A percentile compares a stretch with the other conserved stretches of the same genome.
These are phyloP conservation scores for Pezicula radicicola DNA, from an alignment of 2,329 filamentous ascomycete genomes.

Conservation along the genomic window DNA sequence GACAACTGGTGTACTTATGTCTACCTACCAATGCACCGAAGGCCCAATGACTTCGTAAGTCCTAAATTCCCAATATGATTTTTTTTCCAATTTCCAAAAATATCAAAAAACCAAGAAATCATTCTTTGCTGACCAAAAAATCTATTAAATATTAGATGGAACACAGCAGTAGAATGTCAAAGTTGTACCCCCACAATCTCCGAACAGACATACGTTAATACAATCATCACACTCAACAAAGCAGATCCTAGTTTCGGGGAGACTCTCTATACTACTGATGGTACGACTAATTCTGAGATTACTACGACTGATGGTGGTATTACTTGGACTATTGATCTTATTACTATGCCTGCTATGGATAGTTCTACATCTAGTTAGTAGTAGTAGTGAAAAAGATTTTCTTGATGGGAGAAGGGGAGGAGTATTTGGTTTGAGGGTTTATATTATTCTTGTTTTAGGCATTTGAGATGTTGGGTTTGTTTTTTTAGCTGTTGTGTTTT, in stretches of 20 bases:
- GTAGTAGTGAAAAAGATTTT: no score
- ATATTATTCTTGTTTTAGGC: no score
- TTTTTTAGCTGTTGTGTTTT: no score
- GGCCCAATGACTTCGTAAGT: not conserved
- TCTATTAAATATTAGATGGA: not conserved
- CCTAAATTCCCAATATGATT: no score
- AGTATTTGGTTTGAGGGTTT: no score
- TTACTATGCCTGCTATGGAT: not conserved
- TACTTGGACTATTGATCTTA: not conserved
- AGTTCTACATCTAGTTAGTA: not conserved
- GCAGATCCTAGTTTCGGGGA: not conserved
- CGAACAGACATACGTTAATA: not conserved
- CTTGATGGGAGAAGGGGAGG: no score
- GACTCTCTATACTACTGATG: not conserved
- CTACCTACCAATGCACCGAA: not conserved
- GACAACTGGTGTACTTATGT: not conserved
- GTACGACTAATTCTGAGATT: not conserved
- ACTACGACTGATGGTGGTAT: not conserved
- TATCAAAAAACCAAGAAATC: no score
- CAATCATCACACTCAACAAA: not conserved
- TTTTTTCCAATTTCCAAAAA: no score
- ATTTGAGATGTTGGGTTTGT: no score
- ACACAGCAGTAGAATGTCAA: not conserved
- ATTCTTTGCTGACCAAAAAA: no score
- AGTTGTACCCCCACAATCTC: not conserved